phyloP scores from a whole-genome alignment of 164 flowering plant genomes.

The Taxillus chinensis region DNA sequence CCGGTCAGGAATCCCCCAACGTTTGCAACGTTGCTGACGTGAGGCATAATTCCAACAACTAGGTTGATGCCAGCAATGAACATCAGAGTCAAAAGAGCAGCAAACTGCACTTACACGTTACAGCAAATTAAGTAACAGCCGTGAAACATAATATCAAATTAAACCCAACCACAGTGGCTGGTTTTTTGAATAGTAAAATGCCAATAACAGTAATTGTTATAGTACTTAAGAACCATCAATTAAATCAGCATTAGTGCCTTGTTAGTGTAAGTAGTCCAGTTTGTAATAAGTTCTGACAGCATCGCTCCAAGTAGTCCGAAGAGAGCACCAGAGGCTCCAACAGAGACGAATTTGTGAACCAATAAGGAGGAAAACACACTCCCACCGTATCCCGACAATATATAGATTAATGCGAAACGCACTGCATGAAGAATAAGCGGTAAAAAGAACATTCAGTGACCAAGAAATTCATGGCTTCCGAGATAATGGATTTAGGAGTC shows the following conservation, averaged over 20 bases:
- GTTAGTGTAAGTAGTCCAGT: constrained; percentile 68
- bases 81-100: constrained; percentile 60
- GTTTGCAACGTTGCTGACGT: constrained; percentile 71
- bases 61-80: constrained; percentile 57
- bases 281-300: constrained; percentile 83
- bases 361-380: constrained; percentile 62
- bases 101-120: constrained; percentile 27
- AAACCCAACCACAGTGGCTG: no score
- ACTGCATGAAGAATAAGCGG: constrained; percentile 30
- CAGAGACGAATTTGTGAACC: constrained; percentile 46
- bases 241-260: constrained; percentile 26
- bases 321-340: constrained; percentile 88
- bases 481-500: no score
- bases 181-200: no score
- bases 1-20: constrained; percentile 84
- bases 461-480: no score
- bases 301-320: constrained; percentile 91
- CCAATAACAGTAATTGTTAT: no score
- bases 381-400: constrained; percentile 74
- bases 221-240: background rate
- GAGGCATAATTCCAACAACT: constrained; percentile 73
- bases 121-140: no score
- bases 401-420: constrained; percentile 55
- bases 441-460: no score
- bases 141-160: no score